phyloP scores from a whole-genome alignment of 2,329 filamentous ascomycete genomes.

The Emmonsia crescens region DNA sequence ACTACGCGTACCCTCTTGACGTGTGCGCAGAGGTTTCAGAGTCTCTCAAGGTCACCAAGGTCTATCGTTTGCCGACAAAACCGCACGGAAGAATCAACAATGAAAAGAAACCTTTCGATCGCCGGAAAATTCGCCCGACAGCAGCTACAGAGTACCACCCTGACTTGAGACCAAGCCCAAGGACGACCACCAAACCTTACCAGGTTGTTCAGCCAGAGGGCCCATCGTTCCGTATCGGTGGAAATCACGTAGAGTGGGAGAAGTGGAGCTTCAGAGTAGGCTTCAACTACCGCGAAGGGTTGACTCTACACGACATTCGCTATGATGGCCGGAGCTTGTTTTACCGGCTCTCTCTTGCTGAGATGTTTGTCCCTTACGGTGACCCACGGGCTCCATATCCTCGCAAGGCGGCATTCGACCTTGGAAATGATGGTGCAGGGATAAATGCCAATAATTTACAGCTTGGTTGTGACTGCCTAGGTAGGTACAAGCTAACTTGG shows the following conservation, averaged over 20 bases:
- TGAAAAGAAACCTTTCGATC: slow-evolving; percentile 28
- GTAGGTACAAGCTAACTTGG: neutral
- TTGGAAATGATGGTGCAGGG: slow-evolving; percentile 59
- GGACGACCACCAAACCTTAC: slow-evolving; percentile 49
- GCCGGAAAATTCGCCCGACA: slow-evolving; percentile 29
- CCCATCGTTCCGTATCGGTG: slow-evolving; percentile 48
- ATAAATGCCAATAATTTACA: slow-evolving; percentile 56
- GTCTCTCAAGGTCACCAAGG: slow-evolving; percentile 38
- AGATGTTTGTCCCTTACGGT: slow-evolving; percentile 60
- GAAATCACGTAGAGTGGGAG: slow-evolving; percentile 46
- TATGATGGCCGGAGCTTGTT: slow-evolving; percentile 57
- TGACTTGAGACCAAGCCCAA: slow-evolving; percentile 10
- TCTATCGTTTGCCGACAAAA: slow-evolving; percentile 39
- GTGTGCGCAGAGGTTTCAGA: slow-evolving; percentile 37
- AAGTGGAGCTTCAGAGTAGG: slow-evolving; percentile 59
- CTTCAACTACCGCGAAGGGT: slow-evolving; percentile 51
- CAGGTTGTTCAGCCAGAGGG: slow-evolving; percentile 62
- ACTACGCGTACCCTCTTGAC: slow-evolving; percentile 48
- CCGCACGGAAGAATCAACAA: slow-evolving; percentile 31
- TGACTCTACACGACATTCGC: slow-evolving; percentile 57
- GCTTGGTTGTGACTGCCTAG: slow-evolving; percentile 36
- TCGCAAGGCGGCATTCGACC: slow-evolving; percentile 61
- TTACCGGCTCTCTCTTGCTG: slow-evolving; percentile 55
- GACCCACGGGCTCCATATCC: slow-evolving; percentile 56
- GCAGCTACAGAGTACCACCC: slow-evolving; percentile 14